Evolutionary conservation across 352 stramenopile genomes (phyloP), one percentile per base, ranked within the genome.

Genomic region (Phytophthora macrochlamydospora): DNA sequence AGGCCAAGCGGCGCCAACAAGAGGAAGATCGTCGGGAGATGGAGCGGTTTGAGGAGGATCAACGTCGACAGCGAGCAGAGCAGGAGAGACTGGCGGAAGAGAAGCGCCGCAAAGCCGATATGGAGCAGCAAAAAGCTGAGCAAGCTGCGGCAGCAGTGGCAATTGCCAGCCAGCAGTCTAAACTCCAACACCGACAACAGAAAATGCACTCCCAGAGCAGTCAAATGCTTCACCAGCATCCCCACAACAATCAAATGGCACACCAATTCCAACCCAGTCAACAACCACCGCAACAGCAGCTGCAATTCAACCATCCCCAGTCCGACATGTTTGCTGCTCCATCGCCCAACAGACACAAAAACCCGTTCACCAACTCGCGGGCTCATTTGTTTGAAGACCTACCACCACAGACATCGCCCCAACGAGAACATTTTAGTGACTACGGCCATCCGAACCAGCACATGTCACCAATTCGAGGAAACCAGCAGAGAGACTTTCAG

Each of bases 21-120:
- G 79, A 87, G 28, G 81, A 90, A 56, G 81, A 89, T 31, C 81
- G 75, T 9, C 66, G 69, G 4, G 81, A 90, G 35, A 70, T 80
- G 43, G 69, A 84, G 56, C 76, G 73, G 6, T 86, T 87, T 40
- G 73, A 83, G 28, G 76, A 73, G 14, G 81, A 90, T 2, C 72
- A 86, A 51, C 65, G 67, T n/a, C 74, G 67, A 0, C 59, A 77
- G 42, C 70, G 79, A 7, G 72, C 71, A 2, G 81, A 88, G 29
- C 59, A 83, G 13, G 77, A 87, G 28, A 66, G 65, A 9, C 8
- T 75, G 29, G 77, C 84, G 31, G 75, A 81, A 31, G 77, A 84
- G 54, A 86, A 85, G 31, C 72, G 77, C 13, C 73, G 71, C 8
- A 84, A 86, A 48, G 77, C 73, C 2, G 75, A 77, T 3, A 67